Percentiles rank a stretch among this genome's conserved stretches.
Conservation (phyloP, 1,139 yeast genomes). For the Pichia inconspicua region DNA sequence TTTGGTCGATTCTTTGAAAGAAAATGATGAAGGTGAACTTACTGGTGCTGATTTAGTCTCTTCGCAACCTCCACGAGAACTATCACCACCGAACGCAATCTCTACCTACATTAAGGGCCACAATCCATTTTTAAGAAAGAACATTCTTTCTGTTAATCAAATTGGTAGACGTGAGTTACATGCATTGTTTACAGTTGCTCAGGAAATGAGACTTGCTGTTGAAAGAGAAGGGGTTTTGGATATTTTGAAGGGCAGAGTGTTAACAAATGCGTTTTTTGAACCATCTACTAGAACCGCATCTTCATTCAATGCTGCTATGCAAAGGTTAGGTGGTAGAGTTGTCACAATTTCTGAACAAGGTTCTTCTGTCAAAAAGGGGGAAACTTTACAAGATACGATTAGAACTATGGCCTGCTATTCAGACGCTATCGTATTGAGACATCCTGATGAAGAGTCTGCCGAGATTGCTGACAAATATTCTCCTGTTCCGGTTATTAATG, state of each 20-base stretch:
- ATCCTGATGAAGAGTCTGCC: conserved; percentile 87
- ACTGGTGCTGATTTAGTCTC: conserved; percentile 69
- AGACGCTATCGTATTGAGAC: conserved; percentile 96
- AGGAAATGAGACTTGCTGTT: conserved; percentile 94
- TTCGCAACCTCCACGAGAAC: conserved; percentile 60
- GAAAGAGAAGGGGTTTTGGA: conserved; percentile 95
- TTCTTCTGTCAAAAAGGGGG: conserved; percentile 96
- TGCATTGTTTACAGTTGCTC: conserved; percentile 89
- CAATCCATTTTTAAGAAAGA: conserved; percentile 84
- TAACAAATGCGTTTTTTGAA: conserved; percentile 95
- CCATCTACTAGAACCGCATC: conserved; percentile 97
- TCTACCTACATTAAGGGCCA: conserved; percentile 66
- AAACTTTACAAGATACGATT: conserved; percentile 93
- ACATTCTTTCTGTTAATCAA: conserved; percentile 81
- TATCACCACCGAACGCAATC: conserved; percentile 73
- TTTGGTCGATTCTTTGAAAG: conserved; percentile 31
- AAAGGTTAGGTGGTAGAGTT: conserved; percentile 97
- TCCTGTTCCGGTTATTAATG: conserved; percentile 94
- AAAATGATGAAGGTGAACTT: conserved; percentile 37
- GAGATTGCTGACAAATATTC: conserved; percentile 93
- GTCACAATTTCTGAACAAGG: conserved; percentile 76
- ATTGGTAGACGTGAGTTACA: conserved; percentile 84
- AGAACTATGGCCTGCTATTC: conserved; percentile 92
- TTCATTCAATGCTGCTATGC: conserved; percentile 99
- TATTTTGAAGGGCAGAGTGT: conserved; percentile 78